Base-by-base conservation (phyloP, 371 early-diverging fungal species). In the Mortierella sp. region DNA sequence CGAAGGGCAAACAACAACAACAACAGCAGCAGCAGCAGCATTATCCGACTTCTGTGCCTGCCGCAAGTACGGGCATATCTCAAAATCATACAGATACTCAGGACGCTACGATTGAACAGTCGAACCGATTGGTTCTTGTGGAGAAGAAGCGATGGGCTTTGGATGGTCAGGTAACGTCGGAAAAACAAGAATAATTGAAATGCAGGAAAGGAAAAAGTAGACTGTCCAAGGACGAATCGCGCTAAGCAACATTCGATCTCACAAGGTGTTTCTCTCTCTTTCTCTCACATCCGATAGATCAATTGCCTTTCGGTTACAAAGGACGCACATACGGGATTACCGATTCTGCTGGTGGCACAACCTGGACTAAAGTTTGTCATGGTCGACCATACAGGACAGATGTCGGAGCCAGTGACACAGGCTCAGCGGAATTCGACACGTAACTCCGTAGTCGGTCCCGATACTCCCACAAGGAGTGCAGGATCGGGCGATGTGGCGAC, bases 341-440 rank as follows among this genome's bases (percentile, higher is more conserved):
- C 85, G 4, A 61, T 88, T 19, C 53, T 88, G 1, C 79, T 88
- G 1, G 86, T 88, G 3, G 88, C 88, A 14, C 88, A 88, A 55
- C 87, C 88, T 1, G 88, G 88, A 6, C 84, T 86, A 42, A 86
- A 84, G 19, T 88, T 88, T 55, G 81, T 84, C 0, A 86, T 86
- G 52, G 83, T 88, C 24, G 87, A 88, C 58, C 80, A 82, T 32
- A 72, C 83, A 41, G 88, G 88, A 32, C 81, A 82, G 43, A 69
- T 87, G 23, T 82, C 81, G n/a, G 84, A 85, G 51, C 65, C 78
- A 26, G 27, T 70, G 2, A 65, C 65, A 5, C 78, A 76, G 37
- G 34, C 61, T 24, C 66, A 70, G 21, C 37, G 65, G 11, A 50
- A 39, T 14, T 54, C 57, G 15, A 41, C 27, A 14, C 17, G 54